Evolutionary conservation across 2,329 filamentous ascomycete genomes (phyloP).

Genomic region (Zelopaecilomyces penicillatus): DNA sequence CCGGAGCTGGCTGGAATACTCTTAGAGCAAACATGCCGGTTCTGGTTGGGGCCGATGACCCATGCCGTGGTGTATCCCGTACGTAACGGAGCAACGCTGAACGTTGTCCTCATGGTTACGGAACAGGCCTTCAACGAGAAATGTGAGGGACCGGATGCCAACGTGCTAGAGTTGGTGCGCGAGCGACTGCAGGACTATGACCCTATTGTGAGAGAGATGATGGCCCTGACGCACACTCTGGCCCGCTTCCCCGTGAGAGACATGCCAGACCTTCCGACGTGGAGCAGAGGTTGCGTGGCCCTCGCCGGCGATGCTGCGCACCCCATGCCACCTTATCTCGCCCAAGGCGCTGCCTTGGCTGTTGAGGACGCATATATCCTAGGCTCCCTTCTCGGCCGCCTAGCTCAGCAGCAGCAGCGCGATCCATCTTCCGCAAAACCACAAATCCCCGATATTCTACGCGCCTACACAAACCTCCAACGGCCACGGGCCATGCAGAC

Average conservation of each 20-base stretch:
- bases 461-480: conserved; percentile 6
- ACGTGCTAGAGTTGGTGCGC: neutral
- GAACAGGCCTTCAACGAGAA: conserved; percentile 5
- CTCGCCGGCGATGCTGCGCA: conserved; percentile 31
- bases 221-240: conserved; percentile 4
- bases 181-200: conserved; percentile 5
- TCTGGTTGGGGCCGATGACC: conserved; percentile 7
- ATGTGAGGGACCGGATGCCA: neutral
- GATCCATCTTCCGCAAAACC: neutral
- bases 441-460: conserved; percentile 1
- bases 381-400: conserved; percentile 19
- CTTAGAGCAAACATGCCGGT: neutral
- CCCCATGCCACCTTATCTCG: conserved; percentile 36
- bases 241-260: conserved; percentile 7
- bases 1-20: neutral
- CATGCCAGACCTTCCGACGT: conserved; percentile 6
- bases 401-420: neutral
- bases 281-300: conserved; percentile 7
- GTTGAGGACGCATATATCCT: conserved; percentile 28
- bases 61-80: conserved; percentile 9
- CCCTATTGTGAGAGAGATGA: conserved; percentile 4
- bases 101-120: conserved; percentile 6
- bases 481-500: neutral
- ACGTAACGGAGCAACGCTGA: conserved; percentile 2
- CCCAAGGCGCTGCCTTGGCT: conserved; percentile 35